A percentile compares a stretch with the other conserved stretches of the same genome.
Conservation (phyloP, 352 stramenopile species). For the Globisporangium lucens region DNA sequence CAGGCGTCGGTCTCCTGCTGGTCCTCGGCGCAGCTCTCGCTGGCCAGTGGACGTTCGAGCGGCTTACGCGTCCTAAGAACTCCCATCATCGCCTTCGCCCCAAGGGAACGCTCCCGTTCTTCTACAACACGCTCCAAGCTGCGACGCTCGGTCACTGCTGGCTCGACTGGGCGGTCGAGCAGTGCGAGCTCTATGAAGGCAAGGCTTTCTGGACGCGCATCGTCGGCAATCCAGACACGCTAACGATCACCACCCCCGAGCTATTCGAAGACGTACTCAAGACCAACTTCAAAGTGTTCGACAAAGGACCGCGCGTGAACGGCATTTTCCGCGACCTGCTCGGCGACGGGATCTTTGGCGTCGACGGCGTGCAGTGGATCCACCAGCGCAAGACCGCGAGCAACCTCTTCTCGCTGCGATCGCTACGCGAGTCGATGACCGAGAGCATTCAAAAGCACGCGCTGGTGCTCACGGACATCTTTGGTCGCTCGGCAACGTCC, state of each 20-base stretch:
- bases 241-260: background rate
- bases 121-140: too few relatives aligned
- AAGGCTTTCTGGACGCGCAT: too few relatives aligned
- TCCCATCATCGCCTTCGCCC: too few relatives aligned
- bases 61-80: too few relatives aligned
- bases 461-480: background rate
- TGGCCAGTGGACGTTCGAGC: too few relatives aligned
- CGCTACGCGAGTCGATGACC: constrained; percentile 29
- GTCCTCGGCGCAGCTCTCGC: too few relatives aligned
- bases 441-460: constrained; percentile 14
- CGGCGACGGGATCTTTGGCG: background rate
- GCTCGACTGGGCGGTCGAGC: too few relatives aligned
- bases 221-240: too few relatives aligned
- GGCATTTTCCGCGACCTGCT: background rate
- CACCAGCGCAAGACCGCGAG: constrained; percentile 33
- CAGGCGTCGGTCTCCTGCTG: too few relatives aligned
- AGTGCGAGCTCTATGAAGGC: too few relatives aligned
- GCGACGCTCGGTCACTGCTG: too few relatives aligned
- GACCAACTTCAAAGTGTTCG: background rate
- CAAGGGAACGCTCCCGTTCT: too few relatives aligned
- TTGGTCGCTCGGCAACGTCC: background rate
- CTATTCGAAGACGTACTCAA: background rate
- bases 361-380: constrained; percentile 21
- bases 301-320: background rate
- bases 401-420: constrained; percentile 24